These are phyloP conservation scores for Naganishia cerealis DNA, from an alignment of 1,284 basidiomycete species.

Conservation along the genomic window DNA sequence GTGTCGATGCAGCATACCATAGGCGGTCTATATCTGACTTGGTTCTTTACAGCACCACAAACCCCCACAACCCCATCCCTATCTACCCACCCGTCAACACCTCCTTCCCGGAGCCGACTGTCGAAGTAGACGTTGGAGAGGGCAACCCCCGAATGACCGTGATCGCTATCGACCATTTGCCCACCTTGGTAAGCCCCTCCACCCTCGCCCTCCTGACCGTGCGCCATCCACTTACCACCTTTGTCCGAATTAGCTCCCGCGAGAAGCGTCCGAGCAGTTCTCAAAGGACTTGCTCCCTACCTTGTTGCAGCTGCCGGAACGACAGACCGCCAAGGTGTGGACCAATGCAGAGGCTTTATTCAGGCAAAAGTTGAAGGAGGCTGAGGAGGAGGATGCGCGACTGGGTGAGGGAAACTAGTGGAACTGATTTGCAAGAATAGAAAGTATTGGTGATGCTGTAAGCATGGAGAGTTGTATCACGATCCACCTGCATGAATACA, in stretches of 20 bases:
- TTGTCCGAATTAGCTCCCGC: conserved; percentile 62
- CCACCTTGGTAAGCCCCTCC: conserved; percentile 64
- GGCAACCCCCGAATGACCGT: conserved; percentile 72
- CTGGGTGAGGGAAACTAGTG: conserved; percentile 23
- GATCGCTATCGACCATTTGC: conserved; percentile 96
- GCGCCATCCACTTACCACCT: neutral
- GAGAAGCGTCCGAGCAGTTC: conserved; percentile 97
- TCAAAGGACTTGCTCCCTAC: conserved; percentile 85
- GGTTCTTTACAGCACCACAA: conserved; percentile 67
- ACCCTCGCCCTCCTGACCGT: neutral
- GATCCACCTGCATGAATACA: neutral
- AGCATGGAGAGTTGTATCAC: conserved; percentile 2
- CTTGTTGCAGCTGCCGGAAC: conserved; percentile 71
- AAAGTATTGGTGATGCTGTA: neutral
- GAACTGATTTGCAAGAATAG: neutral
- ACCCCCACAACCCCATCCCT: conserved; percentile 97
- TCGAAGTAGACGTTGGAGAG: conserved; percentile 74
- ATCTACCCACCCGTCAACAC: conserved; percentile 89
- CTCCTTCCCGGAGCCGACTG: conserved; percentile 89
- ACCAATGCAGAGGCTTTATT: conserved; percentile 84
- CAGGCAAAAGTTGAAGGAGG: conserved; percentile 68
- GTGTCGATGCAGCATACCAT: conserved; percentile 28
- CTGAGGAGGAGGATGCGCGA: conserved; percentile 48
- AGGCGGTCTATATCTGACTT: neutral
- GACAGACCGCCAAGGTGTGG: conserved; percentile 76